Evolutionary conservation across 2,329 filamentous ascomycete genomes (phyloP).

Genomic region (Thielaviopsis euricoi): DNA sequence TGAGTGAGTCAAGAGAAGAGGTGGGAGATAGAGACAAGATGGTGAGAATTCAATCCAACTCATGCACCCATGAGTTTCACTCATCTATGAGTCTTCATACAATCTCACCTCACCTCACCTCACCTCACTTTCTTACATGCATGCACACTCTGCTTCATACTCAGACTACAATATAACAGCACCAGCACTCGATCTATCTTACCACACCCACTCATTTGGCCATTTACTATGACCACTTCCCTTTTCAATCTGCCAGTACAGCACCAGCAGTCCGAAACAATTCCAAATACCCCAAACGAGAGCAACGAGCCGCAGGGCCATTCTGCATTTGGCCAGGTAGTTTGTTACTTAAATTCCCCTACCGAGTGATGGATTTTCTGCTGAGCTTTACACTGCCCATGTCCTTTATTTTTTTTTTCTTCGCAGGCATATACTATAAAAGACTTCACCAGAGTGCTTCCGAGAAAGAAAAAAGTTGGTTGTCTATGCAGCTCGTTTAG

Average conservation of each 20-base stretch:
- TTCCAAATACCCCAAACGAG: neutral
- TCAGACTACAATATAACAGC: too few species aligned
- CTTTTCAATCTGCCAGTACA: neutral
- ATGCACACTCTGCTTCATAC: too few species aligned
- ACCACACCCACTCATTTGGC: neutral
- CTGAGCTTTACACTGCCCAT: neutral
- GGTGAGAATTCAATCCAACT: neutral
- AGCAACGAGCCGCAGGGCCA: neutral
- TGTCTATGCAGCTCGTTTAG: too few species aligned
- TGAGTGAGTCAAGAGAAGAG: neutral
- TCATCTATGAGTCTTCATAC: too few species aligned
- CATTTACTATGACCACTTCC: neutral
- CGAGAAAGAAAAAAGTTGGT: too few species aligned
- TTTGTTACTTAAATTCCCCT: neutral
- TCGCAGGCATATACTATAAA: too few species aligned
- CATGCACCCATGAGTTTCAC: too few species aligned
- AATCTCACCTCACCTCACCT: neutral
- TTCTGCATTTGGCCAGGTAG: neutral
- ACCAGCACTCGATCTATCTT: too few species aligned
- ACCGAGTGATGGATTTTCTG: too few species aligned
- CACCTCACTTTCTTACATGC: neutral
- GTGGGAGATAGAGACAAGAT: neutral
- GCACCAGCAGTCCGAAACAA: neutral
- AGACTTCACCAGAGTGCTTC: too few species aligned
- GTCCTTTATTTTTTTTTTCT: neutral